Evolutionary conservation across 352 stramenopile species (phyloP), one percentile per base, ranked within the genome.

Genomic region (Elongisporangium anandrum): DNA sequence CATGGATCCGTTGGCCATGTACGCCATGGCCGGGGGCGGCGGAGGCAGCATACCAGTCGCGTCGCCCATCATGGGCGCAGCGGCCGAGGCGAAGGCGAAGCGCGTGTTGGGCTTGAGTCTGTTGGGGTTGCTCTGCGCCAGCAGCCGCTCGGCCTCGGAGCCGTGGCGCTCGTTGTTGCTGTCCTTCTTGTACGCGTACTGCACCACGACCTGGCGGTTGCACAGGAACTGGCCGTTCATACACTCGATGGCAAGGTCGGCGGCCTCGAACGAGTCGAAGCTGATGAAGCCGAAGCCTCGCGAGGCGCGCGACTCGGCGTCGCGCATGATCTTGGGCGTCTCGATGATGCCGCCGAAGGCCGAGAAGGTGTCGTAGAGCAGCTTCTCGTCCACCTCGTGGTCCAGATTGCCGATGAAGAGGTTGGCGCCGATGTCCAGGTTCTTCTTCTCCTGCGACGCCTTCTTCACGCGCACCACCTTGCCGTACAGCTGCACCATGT

Each of bases 111-210:
- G 85, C 56, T 91, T 75, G 21, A 92, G 67, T 56, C 88, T 88
- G 58, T 91, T 93, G 15, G 79, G 87, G 63, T 93, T 95, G 58
- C 64, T 85, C 61, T 89, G 82, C 12, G 90, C 90, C 29, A 97
- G 64, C 51, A 97, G 61, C 10, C 90, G 74, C 66, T 97, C 90
- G 45, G 90, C 90, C 54, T 95, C 81, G 1, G 90, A 96, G 16
- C 94, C 94, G 64, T 98, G 94, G 21, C 94, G 78, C 63, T 98
- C 94, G 38, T 92, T 89, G 47, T 94, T 79, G 50, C 85, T 95
- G 65, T 98, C 96, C 68, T 98, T 98, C 79, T 99, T 99, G 77
- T 97, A 99, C 10, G 97, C 97, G 79, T 99, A 99, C 73, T 99
- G 94, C 10, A 99, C 97, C 38, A 97, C 83, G 64, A 99, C 98